A percentile compares a stretch with the other conserved stretches of the same genome.
phyloP scores from a whole-genome alignment of 1,139 yeast genomes.

The Torulaspora globosa region DNA sequence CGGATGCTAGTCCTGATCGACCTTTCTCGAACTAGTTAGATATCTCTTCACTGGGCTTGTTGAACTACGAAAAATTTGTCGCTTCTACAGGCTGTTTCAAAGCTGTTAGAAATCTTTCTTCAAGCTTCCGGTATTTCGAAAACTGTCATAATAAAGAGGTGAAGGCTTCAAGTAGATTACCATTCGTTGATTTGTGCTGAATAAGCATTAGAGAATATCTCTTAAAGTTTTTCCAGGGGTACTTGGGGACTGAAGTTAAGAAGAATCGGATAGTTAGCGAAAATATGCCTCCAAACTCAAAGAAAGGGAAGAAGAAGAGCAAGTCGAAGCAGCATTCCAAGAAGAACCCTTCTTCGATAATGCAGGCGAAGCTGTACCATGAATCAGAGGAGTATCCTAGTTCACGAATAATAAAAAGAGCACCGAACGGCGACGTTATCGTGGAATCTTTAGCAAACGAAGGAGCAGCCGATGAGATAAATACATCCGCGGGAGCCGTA shows the following conservation, averaged over 20 bases:
- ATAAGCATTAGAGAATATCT: neutral
- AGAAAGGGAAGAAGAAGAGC: conserved; percentile 32
- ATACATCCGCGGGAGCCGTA: conserved; percentile 42
- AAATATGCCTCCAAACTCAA: conserved; percentile 28
- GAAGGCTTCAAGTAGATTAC: neutral
- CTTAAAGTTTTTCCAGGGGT: neutral
- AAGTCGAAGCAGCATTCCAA: conserved; percentile 23
- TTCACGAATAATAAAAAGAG: conserved; percentile 67
- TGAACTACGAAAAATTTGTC: conserved; percentile 11
- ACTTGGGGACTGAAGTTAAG: neutral
- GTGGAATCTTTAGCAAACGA: conserved; percentile 42
- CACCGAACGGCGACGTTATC: conserved; percentile 69
- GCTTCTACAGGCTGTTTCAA: conserved; percentile 5
- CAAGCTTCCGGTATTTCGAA: neutral
- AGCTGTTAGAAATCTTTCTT: conserved; percentile 1
- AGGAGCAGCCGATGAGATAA: conserved; percentile 27
- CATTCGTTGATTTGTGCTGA: neutral
- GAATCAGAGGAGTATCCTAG: conserved; percentile 66
- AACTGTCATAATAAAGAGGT: neutral
- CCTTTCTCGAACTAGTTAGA: neutral
- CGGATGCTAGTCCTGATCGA: neutral
- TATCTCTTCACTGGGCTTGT: neutral
- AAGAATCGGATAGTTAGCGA: neutral
- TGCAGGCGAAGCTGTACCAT: conserved; percentile 48
- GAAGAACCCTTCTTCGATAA: conserved; percentile 10